Evolutionary conservation across 2,329 filamentous ascomycete genomes (phyloP), one percentile per base, ranked within the genome.

Genomic region (Aspergillus clavatus): DNA sequence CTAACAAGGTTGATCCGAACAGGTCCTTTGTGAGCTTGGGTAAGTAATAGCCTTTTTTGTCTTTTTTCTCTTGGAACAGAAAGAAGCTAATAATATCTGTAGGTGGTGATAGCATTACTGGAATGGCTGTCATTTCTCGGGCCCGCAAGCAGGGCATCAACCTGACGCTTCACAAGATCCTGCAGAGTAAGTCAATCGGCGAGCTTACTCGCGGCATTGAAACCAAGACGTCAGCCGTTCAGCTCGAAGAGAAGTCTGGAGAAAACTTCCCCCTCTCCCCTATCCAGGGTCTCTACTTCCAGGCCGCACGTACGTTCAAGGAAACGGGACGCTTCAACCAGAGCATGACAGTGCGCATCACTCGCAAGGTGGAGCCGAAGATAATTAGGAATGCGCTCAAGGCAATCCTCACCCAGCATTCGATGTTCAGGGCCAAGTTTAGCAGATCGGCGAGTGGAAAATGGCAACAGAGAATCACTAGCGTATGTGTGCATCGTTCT

Each of bases 41-140:
- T 65, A 44, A 57, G 62, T 50, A 39, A 33, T 12, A 7, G 18
- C 10, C 6, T 10, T 44, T 8, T 5, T 33, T 12, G 7, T 11
- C 10, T 12, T 10, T 44, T 8, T 5, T 33, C 19, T 10, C 39
- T 40, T 26, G 8, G 41, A 39, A 8, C 2, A 11, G 43, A 8
- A 18, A 11, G 33, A 1, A 26, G 19, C 18, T 7, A 36, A 42
- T 29, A n/a, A 10, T 27, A 36, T 24, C 36, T 42, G 40, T 36
- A 63, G 66, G 66, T 16, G 67, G 67, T 4, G 66, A 70, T 46
- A 70, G 67, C 37, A 67, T 70, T 24, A 62, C 60, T 26, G 67
- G 66, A 37, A 69, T 69, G 65, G 59, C 63, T 7, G 58, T 68
- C 18, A 60, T 68, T 22, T 65, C 65, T 14, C 55, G 59, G n/a